Evolutionary conservation across 1,284 basidiomycete genomes (phyloP), one percentile per base, ranked within the genome.

Genomic region (Butyriboletus regius): DNA sequence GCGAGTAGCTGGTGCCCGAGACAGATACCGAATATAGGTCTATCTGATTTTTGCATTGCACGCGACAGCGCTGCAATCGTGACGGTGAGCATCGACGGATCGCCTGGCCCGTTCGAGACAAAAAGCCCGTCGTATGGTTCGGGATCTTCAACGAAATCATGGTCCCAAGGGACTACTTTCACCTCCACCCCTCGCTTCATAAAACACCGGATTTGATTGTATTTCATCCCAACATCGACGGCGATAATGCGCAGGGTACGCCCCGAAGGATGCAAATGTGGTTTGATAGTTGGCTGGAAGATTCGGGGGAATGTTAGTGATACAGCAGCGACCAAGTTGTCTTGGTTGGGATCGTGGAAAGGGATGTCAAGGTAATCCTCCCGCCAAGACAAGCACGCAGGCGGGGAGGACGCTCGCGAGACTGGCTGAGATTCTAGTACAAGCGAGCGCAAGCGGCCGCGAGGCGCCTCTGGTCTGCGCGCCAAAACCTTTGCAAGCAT

Each of bases 161-260:
- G 88, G 68, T 98, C 79, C 93, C 94, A 98, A 35, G 96, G 95
- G 5, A 98, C 91, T 48, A 97, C 92, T 72, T 97, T 96, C 67
- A 98, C 77, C 70, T 98, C 92, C 46, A 98, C 82, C 48, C 96
- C 95, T 42, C 96, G 88, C 48, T 84, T 78, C 46, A 83, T 85
- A 74, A 99, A 97, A 76, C 95, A 99, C 41, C 96, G 83, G 60
- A 98, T 95, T 72, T 98, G 96, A 73, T 98, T 98, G 75, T 88
- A 95, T 74, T 99, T 99, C 90, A 98, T 98, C 38, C 96, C 96
- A 48, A 98, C 94, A 69, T 99, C 96, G 50, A 98, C 75, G 5
- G 91, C 91, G 20, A 98, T 66, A 43, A 99, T 81, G 55, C 96
- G 87, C 34, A 98, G 67, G 1, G 83, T 75, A 44, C 93, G 83